phyloP scores from a whole-genome alignment of 768 basidiomycete species.

The Pilatotrama ljubarskyi region DNA sequence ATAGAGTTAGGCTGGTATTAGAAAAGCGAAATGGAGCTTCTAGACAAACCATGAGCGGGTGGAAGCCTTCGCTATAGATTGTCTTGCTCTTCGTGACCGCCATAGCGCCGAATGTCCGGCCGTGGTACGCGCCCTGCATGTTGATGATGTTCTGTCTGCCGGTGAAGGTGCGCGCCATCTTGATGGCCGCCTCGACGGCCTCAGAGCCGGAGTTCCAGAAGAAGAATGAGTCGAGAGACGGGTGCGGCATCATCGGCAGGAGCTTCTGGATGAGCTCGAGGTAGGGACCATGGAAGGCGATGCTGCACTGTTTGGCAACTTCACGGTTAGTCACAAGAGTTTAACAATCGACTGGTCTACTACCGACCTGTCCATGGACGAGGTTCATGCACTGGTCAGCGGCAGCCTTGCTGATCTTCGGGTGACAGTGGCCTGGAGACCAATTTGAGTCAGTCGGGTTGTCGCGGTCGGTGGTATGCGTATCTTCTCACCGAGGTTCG shows the following conservation, averaged over 20 bases:
- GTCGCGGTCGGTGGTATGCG: neutral
- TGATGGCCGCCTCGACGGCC: conserved; percentile 87
- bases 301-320: conserved; percentile 63
- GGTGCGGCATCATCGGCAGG: conserved; percentile 86
- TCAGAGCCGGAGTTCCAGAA: conserved; percentile 97
- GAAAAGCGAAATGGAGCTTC: neutral
- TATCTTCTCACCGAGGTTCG: conserved; percentile 62
- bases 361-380: conserved; percentile 72
- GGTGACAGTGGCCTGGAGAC: conserved; percentile 78
- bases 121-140: conserved; percentile 94
- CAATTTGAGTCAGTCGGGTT: neutral
- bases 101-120: conserved; percentile 92
- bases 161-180: conserved; percentile 80
- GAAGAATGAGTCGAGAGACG: conserved; percentile 93
- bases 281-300: conserved; percentile 85
- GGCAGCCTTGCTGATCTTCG: conserved; percentile 81
- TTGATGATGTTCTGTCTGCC: conserved; percentile 84
- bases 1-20: neutral
- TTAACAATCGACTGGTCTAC: fast-evolving
- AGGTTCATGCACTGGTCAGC: conserved; percentile 84
- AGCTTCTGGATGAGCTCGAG: conserved; percentile 83
- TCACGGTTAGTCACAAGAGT: neutral
- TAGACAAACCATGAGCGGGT: conserved; percentile 75
- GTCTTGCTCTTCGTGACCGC: conserved; percentile 94
- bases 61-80: conserved; percentile 75